Conservation (phyloP, 441 rosid genomes). For the Aleurites moluccanus region DNA sequence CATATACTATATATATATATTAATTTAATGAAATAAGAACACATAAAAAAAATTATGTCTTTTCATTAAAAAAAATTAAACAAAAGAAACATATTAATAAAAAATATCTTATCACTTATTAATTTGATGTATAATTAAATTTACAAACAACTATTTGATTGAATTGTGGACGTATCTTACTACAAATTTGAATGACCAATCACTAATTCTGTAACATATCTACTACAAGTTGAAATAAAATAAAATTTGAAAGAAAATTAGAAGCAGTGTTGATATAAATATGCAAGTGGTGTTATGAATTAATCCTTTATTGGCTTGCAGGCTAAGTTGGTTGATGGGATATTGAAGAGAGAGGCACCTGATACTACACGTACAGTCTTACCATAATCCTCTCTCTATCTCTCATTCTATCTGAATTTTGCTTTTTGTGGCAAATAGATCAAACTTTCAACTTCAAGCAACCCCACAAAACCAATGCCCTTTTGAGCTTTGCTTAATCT, state of each 20-base stretch:
- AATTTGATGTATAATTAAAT: too few relatives aligned
- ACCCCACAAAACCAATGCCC: slow-evolving; percentile 15
- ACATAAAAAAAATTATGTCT: too few relatives aligned
- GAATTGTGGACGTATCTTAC: background rate
- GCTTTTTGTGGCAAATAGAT: slow-evolving; percentile 32
- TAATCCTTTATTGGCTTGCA: slow-evolving; percentile 19
- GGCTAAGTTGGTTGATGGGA: slow-evolving; percentile 35
- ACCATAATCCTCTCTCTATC: slow-evolving; percentile 23
- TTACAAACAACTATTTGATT: background rate
- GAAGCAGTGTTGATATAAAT: slow-evolving; percentile 21
- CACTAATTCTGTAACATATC: background rate
- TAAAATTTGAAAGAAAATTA: background rate
- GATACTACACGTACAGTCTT: slow-evolving; percentile 35
- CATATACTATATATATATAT: too few relatives aligned
- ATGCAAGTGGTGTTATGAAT: too few relatives aligned
- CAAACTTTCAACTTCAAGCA: slow-evolving; percentile 24
- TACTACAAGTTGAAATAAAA: background rate
- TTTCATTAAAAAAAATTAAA: too few relatives aligned
- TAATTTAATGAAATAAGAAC: too few relatives aligned
- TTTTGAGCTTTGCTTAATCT: background rate
- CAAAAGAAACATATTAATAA: too few relatives aligned
- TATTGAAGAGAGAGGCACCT: slow-evolving; percentile 36
- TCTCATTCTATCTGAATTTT: slow-evolving; percentile 18
- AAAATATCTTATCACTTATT: too few relatives aligned
- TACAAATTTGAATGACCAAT: too few relatives aligned